Evolutionary conservation across 2,329 filamentous ascomycete species (phyloP), one percentile per base, ranked within the genome.

Genomic region (Pezicula radicicola): DNA sequence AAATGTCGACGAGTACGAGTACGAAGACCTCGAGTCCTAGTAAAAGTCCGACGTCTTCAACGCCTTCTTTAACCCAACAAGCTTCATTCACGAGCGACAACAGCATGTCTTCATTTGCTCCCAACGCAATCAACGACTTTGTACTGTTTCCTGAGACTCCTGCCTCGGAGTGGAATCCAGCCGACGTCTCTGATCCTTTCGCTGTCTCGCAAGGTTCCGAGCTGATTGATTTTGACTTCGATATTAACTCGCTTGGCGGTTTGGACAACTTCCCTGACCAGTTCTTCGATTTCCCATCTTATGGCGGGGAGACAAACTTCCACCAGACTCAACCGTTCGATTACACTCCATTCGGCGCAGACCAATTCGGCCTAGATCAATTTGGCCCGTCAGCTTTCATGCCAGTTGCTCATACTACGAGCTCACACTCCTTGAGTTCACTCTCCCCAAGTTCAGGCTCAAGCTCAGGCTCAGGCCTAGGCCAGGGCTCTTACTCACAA

Each of bases 41-140:
- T 40, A 40, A 40, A 16, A 40, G n/a, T 40, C 48, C 53, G 13
- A 33, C 52, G 25, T 36, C 33, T 16, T 55, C 55, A 19, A 54
- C 42, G 3, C 56, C 52, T n/a, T 53, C 52, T 10, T 33, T 52
- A 42, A 52, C 49, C 21, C 40, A 45, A 16, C 49, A 53, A 40
- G 52, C 54, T 15, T 53, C 55, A 33, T 51, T 54, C 27, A 33
- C 50, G 1, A 57, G 58, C 28, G 53, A 60, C 25, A 41, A 49
- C 16, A 55, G 48, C 33, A 52, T 46, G 13, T 43, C 54, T n/a
- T 56, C 56, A 19, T 61, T 56, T 39, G 58, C 48, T 43, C 52
- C 57, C 3, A 60, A 59, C 46, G 36, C 58, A 3, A 62, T 65
- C 9, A 61, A 64, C 41, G 63, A 65, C 45, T 64, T 65, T 40